Percentiles rank a stretch among this genome's conserved stretches.
Conservation (phyloP, 192 early-diverging fungal species). For the Pilobolus umbonatus region DNA sequence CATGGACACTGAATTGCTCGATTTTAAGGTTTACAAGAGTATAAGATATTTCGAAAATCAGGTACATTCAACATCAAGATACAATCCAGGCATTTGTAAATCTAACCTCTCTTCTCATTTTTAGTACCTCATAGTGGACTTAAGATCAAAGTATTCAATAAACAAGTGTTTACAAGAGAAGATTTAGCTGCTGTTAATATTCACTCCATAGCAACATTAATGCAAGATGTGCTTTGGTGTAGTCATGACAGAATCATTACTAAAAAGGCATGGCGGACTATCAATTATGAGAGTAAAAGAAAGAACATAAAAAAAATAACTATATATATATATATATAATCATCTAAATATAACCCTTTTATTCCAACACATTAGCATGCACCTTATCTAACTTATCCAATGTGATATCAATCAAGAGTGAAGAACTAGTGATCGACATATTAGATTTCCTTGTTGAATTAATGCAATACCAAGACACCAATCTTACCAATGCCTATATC, state of each 20-base stretch:
- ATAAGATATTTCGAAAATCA: constrained; percentile 30
- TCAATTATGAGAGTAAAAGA: constrained; percentile 31
- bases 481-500: constrained; percentile 23
- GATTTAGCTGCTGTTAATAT: constrained; percentile 20
- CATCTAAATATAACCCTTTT: background rate
- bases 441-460: constrained; percentile 30
- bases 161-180: constrained; percentile 14
- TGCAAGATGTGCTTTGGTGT: constrained; percentile 29
- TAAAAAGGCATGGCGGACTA: constrained; percentile 28
- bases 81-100: background rate
- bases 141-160: constrained; percentile 26
- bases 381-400: constrained; percentile 19
- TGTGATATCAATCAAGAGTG: constrained; percentile 9
- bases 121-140: constrained; percentile 27
- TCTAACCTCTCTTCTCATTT: background rate
- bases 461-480: constrained; percentile 25
- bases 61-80: background rate
- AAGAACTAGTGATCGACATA: constrained; percentile 23
- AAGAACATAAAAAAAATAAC: background rate
- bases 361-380: constrained; percentile 15
- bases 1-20: background rate
- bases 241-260: constrained; percentile 27
- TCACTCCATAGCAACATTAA: constrained; percentile 27
- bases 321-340: background rate
- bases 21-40: constrained; percentile 22